Evolutionary conservation across 805 yeast genomes (phyloP), one percentile per base, ranked within the genome.

Genomic region (Ogataea pilisensis): DNA sequence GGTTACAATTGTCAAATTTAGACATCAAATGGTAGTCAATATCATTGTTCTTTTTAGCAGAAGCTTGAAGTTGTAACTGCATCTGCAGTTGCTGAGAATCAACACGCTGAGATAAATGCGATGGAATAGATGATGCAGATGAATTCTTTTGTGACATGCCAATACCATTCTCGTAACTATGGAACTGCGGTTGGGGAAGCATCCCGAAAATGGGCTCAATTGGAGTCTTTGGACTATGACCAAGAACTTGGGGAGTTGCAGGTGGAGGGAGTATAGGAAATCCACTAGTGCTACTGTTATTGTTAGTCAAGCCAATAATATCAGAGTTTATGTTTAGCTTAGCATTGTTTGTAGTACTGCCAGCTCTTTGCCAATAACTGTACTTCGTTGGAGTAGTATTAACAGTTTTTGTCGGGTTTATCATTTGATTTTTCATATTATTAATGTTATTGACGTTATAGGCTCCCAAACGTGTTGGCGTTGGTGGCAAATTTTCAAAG

Each of bases 1-100:
- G 64, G 33, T 73, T 71, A 33, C 91, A 90, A 46, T 82, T 80
- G 18, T 82, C 82, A 60, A 76, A 76, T 50, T 70, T 70, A 11
- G 74, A 68, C 29, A 66, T 56, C 21, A 76, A 55, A 55, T 75
- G 78, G 26, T 65, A 65, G 52, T 70, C 76, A 14, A 58, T 48
- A 13, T 44, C 42, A 9, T 49, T 46, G 16, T 45, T 47, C 27
- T 50, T 40, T 34, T 42, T 44, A 14, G 41, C 18, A 8, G 47
- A 9, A 12, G 31, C 21, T 16, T 36, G 38, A 28, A 39, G 43
- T 36, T 14, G 45, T 25, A 29, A 19, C 27, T 27, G 39, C 13
- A 35, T 14, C 17, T 26, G 36, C 21, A 32, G 37, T 17, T 29
- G 41, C 18, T 26, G 53, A 34, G 31, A 37, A 25, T 25, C 34